Conservation (phyloP, 1,139 yeast genomes). For the Lodderomyces pseudojiufengensis region DNA sequence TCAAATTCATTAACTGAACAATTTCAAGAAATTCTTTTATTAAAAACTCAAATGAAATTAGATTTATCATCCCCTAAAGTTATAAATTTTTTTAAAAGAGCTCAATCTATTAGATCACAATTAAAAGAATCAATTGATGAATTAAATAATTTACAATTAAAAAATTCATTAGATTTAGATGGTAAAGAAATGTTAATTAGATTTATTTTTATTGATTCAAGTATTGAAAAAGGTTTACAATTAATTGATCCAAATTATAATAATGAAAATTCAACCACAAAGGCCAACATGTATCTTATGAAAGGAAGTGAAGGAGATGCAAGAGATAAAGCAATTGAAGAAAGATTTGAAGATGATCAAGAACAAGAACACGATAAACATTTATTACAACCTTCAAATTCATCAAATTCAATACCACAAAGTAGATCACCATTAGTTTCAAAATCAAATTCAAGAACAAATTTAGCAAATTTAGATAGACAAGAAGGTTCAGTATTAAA, state of each 20-base stretch:
- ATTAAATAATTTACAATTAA: conserved; percentile 51
- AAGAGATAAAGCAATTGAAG: conserved; percentile 4
- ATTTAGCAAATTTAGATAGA: conserved; percentile 32
- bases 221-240: conserved; percentile 62
- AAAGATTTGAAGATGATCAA: conserved; percentile 4
- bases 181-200: conserved; percentile 73
- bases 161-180: conserved; percentile 52
- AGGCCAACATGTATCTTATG: conserved; percentile 10
- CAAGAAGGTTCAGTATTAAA: conserved; percentile 43
- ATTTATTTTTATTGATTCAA: conserved; percentile 64
- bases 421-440: conserved; percentile 29
- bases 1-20: conserved; percentile 33
- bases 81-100: conserved; percentile 40
- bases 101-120: conserved; percentile 40
- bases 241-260: conserved; percentile 42
- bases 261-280: conserved; percentile 17
- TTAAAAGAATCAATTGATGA: conserved; percentile 55
- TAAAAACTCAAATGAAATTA: conserved; percentile 26
- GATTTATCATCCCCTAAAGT: conserved; percentile 31
- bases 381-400: conserved; percentile 6
- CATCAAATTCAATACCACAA: conserved; percentile 16
- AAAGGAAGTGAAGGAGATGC: conserved; percentile 16
- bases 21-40: conserved; percentile 29
- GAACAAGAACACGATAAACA: conserved; percentile 3
- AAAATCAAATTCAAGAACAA: conserved; percentile 34